Evolutionary conservation across 768 basidiomycete genomes (phyloP).

Genomic region (Psilocybe tampanensis): DNA sequence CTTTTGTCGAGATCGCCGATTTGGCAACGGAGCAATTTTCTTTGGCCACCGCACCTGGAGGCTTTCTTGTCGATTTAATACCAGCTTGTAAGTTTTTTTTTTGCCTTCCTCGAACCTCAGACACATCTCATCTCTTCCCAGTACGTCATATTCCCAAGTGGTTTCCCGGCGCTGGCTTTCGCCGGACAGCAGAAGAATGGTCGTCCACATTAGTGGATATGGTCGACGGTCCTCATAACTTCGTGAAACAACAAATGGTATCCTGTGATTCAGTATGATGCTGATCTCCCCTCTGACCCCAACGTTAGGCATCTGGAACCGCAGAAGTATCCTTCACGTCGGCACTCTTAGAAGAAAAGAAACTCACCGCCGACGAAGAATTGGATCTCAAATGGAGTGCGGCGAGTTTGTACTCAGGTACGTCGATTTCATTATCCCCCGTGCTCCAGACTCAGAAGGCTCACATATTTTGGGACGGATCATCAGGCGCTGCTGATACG

Average conservation of each 20-base stretch:
- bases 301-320: constrained; percentile 60
- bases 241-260: constrained; percentile 67
- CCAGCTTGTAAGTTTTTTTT: constrained; percentile 41
- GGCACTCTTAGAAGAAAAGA: constrained; percentile 52
- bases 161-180: constrained; percentile 67
- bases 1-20: constrained; percentile 55
- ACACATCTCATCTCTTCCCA: constrained; percentile 23
- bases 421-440: constrained; percentile 11
- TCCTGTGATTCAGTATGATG: constrained; percentile 1
- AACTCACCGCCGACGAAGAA: constrained; percentile 56
- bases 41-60: constrained; percentile 52
- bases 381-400: constrained; percentile 68
- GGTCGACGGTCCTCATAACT: constrained; percentile 57
- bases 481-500: constrained; percentile 59
- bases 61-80: constrained; percentile 52
- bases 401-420: constrained; percentile 57
- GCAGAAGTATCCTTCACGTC: constrained; percentile 61
- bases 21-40: constrained; percentile 57
- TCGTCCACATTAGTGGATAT: constrained; percentile 52
- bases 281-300: background rate
- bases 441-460: background rate
- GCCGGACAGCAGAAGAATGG: constrained; percentile 54
- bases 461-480: background rate
- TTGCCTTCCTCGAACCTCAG: background rate
- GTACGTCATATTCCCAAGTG: constrained; percentile 63